Evolutionary conservation across 208 protist genomes (phyloP), one percentile per base, ranked within the genome.

Genomic region (Trypanosoma theileri): DNA sequence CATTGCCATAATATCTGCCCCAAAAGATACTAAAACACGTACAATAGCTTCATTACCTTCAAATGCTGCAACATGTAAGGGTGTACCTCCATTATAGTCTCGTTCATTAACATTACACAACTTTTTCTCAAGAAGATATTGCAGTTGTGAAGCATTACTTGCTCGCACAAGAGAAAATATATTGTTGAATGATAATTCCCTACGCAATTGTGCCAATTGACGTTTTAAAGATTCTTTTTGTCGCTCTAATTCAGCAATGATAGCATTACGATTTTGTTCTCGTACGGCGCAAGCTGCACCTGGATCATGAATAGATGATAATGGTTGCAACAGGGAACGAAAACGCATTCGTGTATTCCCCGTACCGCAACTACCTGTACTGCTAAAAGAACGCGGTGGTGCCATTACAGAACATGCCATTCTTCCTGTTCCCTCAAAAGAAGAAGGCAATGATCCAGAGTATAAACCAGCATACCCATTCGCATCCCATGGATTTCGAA

Each of bases 11-110:
- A 90, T 74, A 61, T 96, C 86, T 0, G 91, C 91, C 14, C 83
- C 86, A 55, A 88, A 94, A 17, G 82, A 93, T n/a, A 94, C 68
- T 28, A 96, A 75, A 28, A 96, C 69, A 16, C 80, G 76, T 59
- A 94, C 85, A 56, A 93, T 87, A 11, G 81, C 73, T 57, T 87
- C 67, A 69, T 92, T 93, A 31, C 91, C 91, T 63, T 92, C 91
- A 7, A 79, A 62, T 4, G 88, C 88, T 4, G 91, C 91, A 26
- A 96, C 83, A 66, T 94, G 88, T 51, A 96, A 75, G 6, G 91
- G 88, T 0, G 91, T 96, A 71, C 86, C 89, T 31, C 84, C 85
- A 69, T 96, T 94, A 73, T 96, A 94, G 75, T 96, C 91, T 42
- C 85, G 75, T 59, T 92, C 75, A 52, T 93, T 90, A 50, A 93